Evolutionary conservation across 1,139 yeast genomes (phyloP).

Genomic region (Nakaseomyces sp.): DNA sequence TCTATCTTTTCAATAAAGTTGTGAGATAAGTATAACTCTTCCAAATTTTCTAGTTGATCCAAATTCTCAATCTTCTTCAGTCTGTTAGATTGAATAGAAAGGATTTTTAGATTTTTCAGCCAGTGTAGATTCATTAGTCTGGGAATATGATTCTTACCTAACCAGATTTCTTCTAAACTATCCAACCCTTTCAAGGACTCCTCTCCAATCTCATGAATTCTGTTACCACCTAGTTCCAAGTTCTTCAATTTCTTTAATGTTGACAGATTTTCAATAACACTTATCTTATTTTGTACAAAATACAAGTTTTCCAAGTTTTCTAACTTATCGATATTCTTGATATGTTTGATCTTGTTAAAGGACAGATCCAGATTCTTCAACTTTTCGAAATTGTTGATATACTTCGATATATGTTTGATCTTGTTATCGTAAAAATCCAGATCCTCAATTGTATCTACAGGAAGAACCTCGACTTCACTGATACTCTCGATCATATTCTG

Average conservation of each 20-base stretch:
- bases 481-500: conserved; percentile 75
- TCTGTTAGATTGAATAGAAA: conserved; percentile 85
- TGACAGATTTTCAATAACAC: conserved; percentile 59
- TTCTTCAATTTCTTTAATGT: conserved; percentile 52
- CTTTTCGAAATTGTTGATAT: conserved; percentile 49
- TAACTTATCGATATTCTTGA: conserved; percentile 67
- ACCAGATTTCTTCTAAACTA: conserved; percentile 72
- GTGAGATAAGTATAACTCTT: conserved; percentile 82
- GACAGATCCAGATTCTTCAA: conserved; percentile 69
- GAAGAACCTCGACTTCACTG: conserved; percentile 56
- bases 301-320: conserved; percentile 58
- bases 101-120: conserved; percentile 57
- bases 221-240: conserved; percentile 88
- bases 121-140: conserved; percentile 54
- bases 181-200: conserved; percentile 39
- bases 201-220: conserved; percentile 49
- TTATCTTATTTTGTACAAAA: conserved; percentile 82
- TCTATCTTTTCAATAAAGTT: conserved; percentile 72
- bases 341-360: conserved; percentile 81
- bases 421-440: conserved; percentile 89
- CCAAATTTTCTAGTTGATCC: conserved; percentile 59
- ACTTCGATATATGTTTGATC: conserved; percentile 70
- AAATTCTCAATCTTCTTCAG: conserved; percentile 74
- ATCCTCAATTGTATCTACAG: conserved; percentile 54
- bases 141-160: conserved; percentile 78